Base-by-base conservation (phyloP, 1,284 basidiomycete genomes). In the Golubevia sp. region DNA sequence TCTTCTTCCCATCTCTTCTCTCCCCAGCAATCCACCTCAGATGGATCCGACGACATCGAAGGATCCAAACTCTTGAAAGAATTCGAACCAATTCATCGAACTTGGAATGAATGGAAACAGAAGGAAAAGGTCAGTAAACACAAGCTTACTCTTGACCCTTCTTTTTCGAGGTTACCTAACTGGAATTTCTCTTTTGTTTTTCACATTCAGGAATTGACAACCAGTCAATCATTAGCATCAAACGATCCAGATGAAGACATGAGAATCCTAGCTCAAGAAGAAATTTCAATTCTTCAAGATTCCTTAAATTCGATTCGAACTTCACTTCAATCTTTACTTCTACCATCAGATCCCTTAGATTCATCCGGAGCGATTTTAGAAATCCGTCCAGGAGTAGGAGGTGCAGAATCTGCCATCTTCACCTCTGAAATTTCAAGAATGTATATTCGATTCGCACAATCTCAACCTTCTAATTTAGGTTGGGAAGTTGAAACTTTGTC, bases 381-480 rank as follows among this genome's bases (percentile, higher is more conserved):
- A 72, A 86, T 99, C 34, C 95, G 96, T 74, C 89, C 93, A 0
- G 97, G 94, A 2, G 93, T 96, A 0, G 97, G 96, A 0, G 96
- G 96, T 0, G 90, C 90, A 2, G 96, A 99, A 84, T 88, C 94
- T 0, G 89, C 89, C 3, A 86, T 97, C 0, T 99, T 98, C 76
- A 87, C 91, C 0, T 88, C 86, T 0, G 91, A 96, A 59, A 84
- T 99, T 50, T 83, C 92, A 48, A 86, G 91, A 27, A 94, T 97
- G 90, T 99, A 98, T 80, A 85, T 87, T 15, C 88, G 91, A 8
- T 88, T 90, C 51, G 91, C 87, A 55, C 78, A 74, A 11, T n/a
- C n/a, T n/a, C n/a, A n/a, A n/a, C n/a, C 55, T 24, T 24, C 21
- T 5, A 58, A 34, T 52, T 20, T 52, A 15, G 21, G 18, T 15